These are phyloP conservation scores for Pseudogymnoascus sp. DNA, from an alignment of 2,329 filamentous ascomycete species.

Conservation along the genomic window DNA sequence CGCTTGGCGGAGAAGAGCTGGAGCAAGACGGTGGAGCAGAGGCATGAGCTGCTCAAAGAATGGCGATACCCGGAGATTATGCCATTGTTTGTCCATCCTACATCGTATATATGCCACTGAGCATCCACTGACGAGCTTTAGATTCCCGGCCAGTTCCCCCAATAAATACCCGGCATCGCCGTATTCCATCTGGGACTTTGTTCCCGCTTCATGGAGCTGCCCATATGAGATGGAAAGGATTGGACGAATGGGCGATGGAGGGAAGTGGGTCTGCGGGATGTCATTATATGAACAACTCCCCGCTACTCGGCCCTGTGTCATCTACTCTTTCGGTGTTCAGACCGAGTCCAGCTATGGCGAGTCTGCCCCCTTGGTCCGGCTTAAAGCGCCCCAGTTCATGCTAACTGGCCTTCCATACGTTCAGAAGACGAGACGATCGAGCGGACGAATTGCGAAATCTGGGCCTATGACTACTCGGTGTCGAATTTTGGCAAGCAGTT, in stretches of 20 bases:
- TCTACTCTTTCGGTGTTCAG: slow-evolving; percentile 34
- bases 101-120: neutral
- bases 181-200: slow-evolving; percentile 35
- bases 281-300: slow-evolving; percentile 27
- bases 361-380: neutral
- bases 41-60: slow-evolving; percentile 23
- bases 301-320: slow-evolving; percentile 23
- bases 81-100: slow-evolving; percentile 18
- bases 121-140: slow-evolving; percentile 3
- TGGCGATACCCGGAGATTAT: slow-evolving; percentile 23
- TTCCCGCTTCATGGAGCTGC: slow-evolving; percentile 33
- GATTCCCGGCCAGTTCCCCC: slow-evolving; percentile 19
- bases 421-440: slow-evolving; percentile 31
- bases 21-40: slow-evolving; percentile 26
- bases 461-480: slow-evolving; percentile 34
- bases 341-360: slow-evolving; percentile 32
- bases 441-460: slow-evolving; percentile 32
- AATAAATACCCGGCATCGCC: slow-evolving; percentile 22
- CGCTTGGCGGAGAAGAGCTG: slow-evolving; percentile 21
- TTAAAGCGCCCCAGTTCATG: neutral
- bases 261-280: slow-evolving; percentile 38
- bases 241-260: slow-evolving; percentile 34
- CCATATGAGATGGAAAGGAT: slow-evolving; percentile 35
- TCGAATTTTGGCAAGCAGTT: slow-evolving; percentile 24
- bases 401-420: neutral